Base-by-base conservation (phyloP, 164 flowering plant genomes). In the Sextonia rubra region DNA sequence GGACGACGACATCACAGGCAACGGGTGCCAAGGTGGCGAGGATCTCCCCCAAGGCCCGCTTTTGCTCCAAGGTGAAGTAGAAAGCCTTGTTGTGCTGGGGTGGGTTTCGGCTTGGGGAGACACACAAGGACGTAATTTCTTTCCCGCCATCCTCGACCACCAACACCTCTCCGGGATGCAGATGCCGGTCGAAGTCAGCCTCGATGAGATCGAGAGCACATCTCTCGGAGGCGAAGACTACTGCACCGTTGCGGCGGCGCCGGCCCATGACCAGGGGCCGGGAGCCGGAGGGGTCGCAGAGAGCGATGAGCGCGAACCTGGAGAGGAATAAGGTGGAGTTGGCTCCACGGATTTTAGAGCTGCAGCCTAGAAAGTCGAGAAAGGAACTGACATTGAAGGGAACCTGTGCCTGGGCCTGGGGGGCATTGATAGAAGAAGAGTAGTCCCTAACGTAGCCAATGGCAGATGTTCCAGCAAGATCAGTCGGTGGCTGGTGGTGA, bases 361-460 rank as follows among this genome's bases (percentile, higher is more conserved):
- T 96, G 47, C 88, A 89, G 3, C 90, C 84, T 44, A 95, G 90
- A 74, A 97, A 82, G 71, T 85, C 56, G 67, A 90, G 73, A 72
- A 95, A 90, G 12, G 97, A 96, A 47, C 96, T 75, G 9, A 78
- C 82, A 61, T 90, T 93, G 2, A 97, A 90, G 15, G 76, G 98
- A 97, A 22, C 93, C 94, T 4, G 92, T 97, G 3, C 91, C 91
- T 1, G 93, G 90, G 14, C 99, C 98, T 64, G 85, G 91, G 60
- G 89, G 77, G 72, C 89, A 89, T 0, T 94, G 20, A 89, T 68
- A 0, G 98, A 98, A 2, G 99, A 95, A 0, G 98, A 91, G 2
- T 98, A 94, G 80, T 94, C 92, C 1, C 98, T 77, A 5, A 94
- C 99, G 70, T 94, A 98, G 12, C 99, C 99, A 14, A 92, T 92